Conservation (phyloP, 306 rosid species). For the Cucumis cinereus region DNA sequence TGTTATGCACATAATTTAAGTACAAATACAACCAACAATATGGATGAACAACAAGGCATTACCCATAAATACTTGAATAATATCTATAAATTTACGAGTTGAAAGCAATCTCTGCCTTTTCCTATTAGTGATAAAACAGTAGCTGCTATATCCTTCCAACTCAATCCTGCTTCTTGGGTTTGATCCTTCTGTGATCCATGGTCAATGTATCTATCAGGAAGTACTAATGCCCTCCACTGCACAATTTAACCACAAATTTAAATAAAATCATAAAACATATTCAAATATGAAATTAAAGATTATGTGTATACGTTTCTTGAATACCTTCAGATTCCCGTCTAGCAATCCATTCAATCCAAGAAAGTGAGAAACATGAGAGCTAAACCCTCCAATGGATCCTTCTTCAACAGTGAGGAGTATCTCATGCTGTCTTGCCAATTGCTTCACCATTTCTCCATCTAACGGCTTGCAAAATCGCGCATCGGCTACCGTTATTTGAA, state of each 20-base stretch:
- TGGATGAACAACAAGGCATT: neutral
- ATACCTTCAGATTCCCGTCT: constrained; percentile 54
- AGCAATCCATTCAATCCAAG: constrained; percentile 38
- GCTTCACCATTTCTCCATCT: constrained; percentile 34
- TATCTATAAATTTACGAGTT: constrained; percentile 13
- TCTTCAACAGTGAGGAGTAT: constrained; percentile 54
- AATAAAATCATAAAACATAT: no score
- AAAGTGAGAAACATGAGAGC: constrained; percentile 63
- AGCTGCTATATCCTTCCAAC: constrained; percentile 44
- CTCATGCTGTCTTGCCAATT: constrained; percentile 42
- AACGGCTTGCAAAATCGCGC: constrained; percentile 69
- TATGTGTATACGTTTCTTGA: neutral
- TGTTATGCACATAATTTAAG: neutral
- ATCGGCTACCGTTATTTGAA: constrained; percentile 42
- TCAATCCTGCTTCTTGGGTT: constrained; percentile 37
- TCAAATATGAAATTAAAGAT: neutral
- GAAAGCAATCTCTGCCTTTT: constrained; percentile 17
- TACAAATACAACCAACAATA: neutral
- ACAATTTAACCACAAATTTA: neutral
- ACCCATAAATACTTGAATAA: neutral
- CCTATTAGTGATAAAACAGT: constrained; percentile 34
- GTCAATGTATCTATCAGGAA: constrained; percentile 54
- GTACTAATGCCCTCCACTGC: constrained; percentile 48
- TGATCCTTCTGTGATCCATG: constrained; percentile 51
- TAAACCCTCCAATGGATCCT: constrained; percentile 60